Percentiles rank a stretch among this genome's conserved stretches.
Evolutionary conservation across 148 eudicot genomes (phyloP).

Genomic region (Silene uniflora): DNA sequence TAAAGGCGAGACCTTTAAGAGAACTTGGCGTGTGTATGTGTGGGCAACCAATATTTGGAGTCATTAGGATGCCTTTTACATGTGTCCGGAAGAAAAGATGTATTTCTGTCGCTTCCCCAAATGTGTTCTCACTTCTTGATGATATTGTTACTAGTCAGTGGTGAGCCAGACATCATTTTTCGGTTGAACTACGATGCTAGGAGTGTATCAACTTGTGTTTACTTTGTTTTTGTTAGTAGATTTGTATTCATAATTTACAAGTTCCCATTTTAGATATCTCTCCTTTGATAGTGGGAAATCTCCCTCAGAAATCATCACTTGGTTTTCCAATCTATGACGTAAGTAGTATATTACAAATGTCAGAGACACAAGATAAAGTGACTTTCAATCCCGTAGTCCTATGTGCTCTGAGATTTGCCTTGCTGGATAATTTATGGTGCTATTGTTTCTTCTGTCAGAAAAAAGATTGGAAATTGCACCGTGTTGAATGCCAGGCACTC

Average conservation of each 20-base stretch:
- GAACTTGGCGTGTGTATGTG: not conserved
- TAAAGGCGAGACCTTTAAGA: not conserved
- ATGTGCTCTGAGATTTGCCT: not conserved
- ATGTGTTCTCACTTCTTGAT: not conserved
- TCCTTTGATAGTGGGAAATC: no score
- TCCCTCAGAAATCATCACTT: not conserved
- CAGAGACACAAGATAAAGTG: not conserved
- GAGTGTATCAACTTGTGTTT: not conserved
- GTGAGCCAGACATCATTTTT: not conserved
- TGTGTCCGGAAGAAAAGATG: no score
- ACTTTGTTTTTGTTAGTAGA: not conserved
- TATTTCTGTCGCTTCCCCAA: no score
- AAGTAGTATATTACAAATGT: not conserved
- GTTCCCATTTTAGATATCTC: no score
- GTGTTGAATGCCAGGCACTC: conserved; percentile 65
- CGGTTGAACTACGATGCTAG: no score
- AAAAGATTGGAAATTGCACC: conserved; percentile 91
- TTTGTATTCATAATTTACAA: not conserved
- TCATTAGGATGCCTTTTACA: no score
- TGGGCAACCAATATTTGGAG: not conserved
- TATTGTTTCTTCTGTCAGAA: conserved; percentile 40
- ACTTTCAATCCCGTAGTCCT: not conserved
- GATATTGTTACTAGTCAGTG: not conserved
- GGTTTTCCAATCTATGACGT: not conserved
- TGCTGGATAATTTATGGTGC: conserved; percentile 3